These are phyloP conservation scores for Cryptosporidium bovis DNA, from an alignment of 169 alveolate genomes.

Conservation along the genomic window DNA sequence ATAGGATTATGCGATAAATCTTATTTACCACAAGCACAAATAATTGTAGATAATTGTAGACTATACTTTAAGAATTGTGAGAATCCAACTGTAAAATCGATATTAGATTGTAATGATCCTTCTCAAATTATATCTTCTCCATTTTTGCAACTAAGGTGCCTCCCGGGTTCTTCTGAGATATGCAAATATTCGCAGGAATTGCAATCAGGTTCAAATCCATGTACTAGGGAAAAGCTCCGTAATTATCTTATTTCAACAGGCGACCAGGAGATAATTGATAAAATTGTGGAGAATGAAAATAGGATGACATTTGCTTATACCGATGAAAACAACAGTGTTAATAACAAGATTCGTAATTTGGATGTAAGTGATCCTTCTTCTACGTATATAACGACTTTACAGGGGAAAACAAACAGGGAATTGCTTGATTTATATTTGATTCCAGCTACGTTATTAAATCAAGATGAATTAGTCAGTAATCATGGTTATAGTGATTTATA, in stretches of 20 bases:
- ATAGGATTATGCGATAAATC: constrained; percentile 29
- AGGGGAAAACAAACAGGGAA: constrained; percentile 43
- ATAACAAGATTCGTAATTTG: neutral
- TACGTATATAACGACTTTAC: constrained; percentile 57
- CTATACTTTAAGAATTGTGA: constrained; percentile 39
- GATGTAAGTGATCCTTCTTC: neutral
- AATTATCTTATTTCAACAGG: constrained; percentile 30
- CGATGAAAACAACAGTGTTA: neutral
- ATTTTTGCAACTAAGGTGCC: constrained; percentile 53
- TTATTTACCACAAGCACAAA: constrained; percentile 38
- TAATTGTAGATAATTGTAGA: constrained; percentile 47
- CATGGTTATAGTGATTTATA: constrained; percentile 67
- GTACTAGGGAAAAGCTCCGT: constrained; percentile 19
- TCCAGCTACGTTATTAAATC: constrained; percentile 45
- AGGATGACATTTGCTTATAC: too few species aligned
- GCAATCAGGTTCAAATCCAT: constrained; percentile 45
- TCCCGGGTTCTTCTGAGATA: constrained; percentile 42
- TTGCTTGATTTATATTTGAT: constrained; percentile 39
- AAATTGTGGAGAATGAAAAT: neutral
- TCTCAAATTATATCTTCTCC: constrained; percentile 33
- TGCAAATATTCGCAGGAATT: constrained; percentile 35
- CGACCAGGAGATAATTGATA: constrained; percentile 7
- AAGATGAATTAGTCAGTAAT: constrained; percentile 58
- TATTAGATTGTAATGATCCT: constrained; percentile 56
- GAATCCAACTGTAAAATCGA: constrained; percentile 5